These are phyloP conservation scores for Globisporangium alternatum DNA, from an alignment of 352 stramenopile species.

Conservation along the genomic window DNA sequence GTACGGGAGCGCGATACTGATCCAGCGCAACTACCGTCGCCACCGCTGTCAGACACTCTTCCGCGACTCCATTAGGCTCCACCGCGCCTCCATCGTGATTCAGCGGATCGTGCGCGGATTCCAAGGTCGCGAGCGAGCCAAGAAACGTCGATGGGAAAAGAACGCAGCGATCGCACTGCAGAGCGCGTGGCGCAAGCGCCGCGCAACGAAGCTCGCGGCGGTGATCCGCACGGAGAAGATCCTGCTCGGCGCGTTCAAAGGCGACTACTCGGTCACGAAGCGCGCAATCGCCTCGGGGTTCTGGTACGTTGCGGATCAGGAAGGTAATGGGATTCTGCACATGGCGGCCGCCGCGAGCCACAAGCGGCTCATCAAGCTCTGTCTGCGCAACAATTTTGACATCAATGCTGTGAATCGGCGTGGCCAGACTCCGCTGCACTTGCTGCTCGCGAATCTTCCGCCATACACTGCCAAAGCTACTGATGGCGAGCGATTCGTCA, in stretches of 20 bases:
- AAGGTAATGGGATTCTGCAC: constrained; percentile 75
- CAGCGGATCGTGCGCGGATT: constrained; percentile 59
- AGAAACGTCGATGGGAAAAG: constrained; percentile 37
- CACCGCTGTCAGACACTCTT: constrained; percentile 56
- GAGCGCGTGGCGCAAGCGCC: constrained; percentile 47
- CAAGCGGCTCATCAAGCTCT: constrained; percentile 83
- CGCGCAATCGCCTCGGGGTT: constrained; percentile 46
- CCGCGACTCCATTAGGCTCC: constrained; percentile 20
- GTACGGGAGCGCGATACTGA: constrained; percentile 43
- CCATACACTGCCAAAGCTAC: constrained; percentile 1
- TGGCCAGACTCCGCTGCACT: constrained; percentile 65
- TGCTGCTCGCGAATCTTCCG: constrained; percentile 63
- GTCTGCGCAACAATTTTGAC: constrained; percentile 67
- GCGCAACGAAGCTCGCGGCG: constrained; percentile 35
- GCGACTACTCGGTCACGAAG: constrained; percentile 71
- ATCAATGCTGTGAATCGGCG: constrained; percentile 62
- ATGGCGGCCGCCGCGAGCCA: constrained; percentile 57
- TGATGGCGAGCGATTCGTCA: neutral
- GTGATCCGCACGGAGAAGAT: constrained; percentile 49
- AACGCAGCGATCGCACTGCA: constrained; percentile 45
- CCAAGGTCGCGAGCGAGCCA: constrained; percentile 32
- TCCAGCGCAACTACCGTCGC: constrained; percentile 69
- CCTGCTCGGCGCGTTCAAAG: constrained; percentile 65
- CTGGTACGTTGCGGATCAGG: constrained; percentile 46
- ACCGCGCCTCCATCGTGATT: constrained; percentile 53